Percentiles rank a stretch among this genome's conserved stretches.
These are phyloP conservation scores for Zea luxurians DNA, from an alignment of 176 grass and related monocot genomes.

Conservation along the genomic window DNA sequence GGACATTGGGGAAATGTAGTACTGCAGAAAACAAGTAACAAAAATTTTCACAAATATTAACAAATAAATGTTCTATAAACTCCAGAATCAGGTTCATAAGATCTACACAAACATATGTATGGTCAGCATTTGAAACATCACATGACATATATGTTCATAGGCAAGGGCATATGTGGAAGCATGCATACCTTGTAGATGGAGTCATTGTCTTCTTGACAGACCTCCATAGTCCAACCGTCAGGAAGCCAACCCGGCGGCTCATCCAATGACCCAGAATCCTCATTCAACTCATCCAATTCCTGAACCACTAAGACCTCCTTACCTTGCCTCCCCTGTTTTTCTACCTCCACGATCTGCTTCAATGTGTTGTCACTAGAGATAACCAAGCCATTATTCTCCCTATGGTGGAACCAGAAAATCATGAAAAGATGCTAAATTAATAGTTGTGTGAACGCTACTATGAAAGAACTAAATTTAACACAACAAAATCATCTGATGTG, in stretches of 20 bases:
- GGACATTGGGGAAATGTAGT: constrained; percentile 52
- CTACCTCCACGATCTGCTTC: background rate
- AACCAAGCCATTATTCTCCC: background rate
- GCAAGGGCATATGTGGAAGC: background rate
- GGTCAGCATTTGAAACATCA: background rate
- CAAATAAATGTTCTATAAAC: background rate
- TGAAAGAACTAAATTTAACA: background rate
- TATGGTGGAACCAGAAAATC: constrained; percentile 30
- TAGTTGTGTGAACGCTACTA: background rate
- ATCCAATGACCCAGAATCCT: background rate
- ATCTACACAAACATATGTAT: background rate
- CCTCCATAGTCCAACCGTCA: constrained; percentile 69
- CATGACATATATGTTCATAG: constrained; percentile 12
- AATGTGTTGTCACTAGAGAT: background rate
- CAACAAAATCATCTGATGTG: background rate
- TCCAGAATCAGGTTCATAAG: background rate
- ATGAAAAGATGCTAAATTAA: background rate
- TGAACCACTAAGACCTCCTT: constrained; percentile 1
- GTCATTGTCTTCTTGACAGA: constrained; percentile 23
- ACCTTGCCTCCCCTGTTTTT: background rate
- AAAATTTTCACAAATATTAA: background rate
- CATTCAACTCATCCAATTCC: constrained; percentile 19
- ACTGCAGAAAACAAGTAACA: constrained; percentile 39
- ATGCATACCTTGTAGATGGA: constrained; percentile 44
- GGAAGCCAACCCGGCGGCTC: constrained; percentile 57